Conservation (phyloP, 2,329 filamentous ascomycete species). For the Alternaria ventricosa region DNA sequence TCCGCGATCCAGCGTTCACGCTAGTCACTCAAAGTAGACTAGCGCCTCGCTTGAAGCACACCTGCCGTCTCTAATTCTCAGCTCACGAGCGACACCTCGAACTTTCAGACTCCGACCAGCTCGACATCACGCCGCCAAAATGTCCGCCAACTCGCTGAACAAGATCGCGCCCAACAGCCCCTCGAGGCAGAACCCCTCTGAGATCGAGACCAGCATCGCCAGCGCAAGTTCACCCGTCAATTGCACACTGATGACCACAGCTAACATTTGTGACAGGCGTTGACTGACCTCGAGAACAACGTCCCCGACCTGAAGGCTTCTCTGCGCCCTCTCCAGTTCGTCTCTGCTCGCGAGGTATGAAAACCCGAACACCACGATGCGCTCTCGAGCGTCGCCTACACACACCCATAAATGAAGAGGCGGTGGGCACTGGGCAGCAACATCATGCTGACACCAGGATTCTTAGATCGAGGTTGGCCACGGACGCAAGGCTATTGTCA, state of each 20-base stretch:
- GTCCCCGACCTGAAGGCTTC: conserved; percentile 96
- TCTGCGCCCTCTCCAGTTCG: conserved; percentile 97
- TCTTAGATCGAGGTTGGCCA: conserved; percentile 98
- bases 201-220: conserved; percentile 97
- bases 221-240: conserved; percentile 66
- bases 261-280: conserved; percentile 57
- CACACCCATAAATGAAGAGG: conserved; percentile 54
- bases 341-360: conserved; percentile 99
- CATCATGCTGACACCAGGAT: conserved; percentile 62
- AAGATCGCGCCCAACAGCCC: conserved; percentile 99
- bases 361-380: conserved; percentile 33
- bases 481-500: conserved; percentile 99
- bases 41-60: conserved; percentile 11
- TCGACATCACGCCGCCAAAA: conserved; percentile 57
- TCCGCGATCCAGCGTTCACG: not conserved
- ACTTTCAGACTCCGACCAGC: conserved; percentile 34
- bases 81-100: conserved; percentile 5
- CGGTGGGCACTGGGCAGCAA: conserved; percentile 63
- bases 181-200: conserved; percentile 92
- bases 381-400: conserved; percentile 37
- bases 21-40: not conserved
- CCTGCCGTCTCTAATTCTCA: conserved; percentile 3
- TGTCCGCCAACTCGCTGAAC: conserved; percentile 74
- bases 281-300: conserved; percentile 99
- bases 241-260: conserved; percentile 6